Evolutionary conservation across 768 basidiomycete genomes (phyloP), one percentile per base, ranked within the genome.

Genomic region (Termitomyces sp.): DNA sequence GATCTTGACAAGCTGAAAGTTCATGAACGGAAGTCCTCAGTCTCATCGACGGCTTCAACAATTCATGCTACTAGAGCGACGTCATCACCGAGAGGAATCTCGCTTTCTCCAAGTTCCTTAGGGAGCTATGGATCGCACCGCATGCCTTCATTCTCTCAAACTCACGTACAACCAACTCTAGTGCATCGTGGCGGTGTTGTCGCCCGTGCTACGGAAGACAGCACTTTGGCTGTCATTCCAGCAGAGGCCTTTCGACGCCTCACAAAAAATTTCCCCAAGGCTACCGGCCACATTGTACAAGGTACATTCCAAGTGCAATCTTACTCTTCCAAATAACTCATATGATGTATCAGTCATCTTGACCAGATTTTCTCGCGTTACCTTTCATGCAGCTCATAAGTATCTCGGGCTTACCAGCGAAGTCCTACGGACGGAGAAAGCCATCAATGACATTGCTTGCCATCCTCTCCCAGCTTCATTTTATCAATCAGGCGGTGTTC

Each of bases 161-260:
- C 60, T 47, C 61, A 64, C 15, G 51, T 57, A 37, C 66, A 67
- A 14, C 59, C 61, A 1, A 56, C 36, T n/a, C 71, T 74, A 8
- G 68, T 79, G 48, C 84, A 85, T 67, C 83, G 86, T 67, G 91
- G 91, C 66, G 91, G 91, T 5, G 86, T 91, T 5, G 86, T 98
- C 25, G 96, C 95, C n/a, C 82, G 96, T 42, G 97, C 97, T 7
- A 89, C 89, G 5, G 91, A 92, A 57, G 97, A 99, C 68, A 92
- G 92, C 5, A 98, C 97, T 2, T 78, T 99, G 20, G 97, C 96
- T n/a, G 96, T 99, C 10, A 98, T 99, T 59, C 97, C 97, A 31
- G 96, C 97, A 2, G 95, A 98, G 72, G 97, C 96, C 4, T 99
- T 99, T 76, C 82, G 90, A 59, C 82, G 95, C 54, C 77, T 99